phyloP scores from a whole-genome alignment of 306 rosid genomes.

The Cajanus cajan region DNA sequence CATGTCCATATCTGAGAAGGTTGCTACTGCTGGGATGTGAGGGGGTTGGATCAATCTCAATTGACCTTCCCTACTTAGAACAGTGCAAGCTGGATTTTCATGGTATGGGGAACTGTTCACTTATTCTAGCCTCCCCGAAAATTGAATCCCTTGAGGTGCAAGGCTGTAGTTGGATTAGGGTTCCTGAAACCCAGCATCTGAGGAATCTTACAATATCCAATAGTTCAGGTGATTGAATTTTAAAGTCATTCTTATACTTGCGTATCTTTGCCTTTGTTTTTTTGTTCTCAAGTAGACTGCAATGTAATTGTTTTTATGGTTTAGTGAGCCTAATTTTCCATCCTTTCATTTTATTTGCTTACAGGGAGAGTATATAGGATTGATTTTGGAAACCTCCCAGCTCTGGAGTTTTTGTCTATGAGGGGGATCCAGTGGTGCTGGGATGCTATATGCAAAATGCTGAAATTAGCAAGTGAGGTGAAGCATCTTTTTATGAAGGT shows the following conservation, averaged over 20 bases:
- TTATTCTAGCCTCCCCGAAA: conserved; percentile 61
- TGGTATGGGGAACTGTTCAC: conserved; percentile 74
- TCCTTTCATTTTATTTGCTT: conserved; percentile 16
- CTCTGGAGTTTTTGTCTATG: conserved; percentile 74
- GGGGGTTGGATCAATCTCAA: conserved; percentile 65
- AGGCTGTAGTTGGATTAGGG: conserved; percentile 96
- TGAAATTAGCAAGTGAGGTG: conserved; percentile 79
- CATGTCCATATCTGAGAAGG: conserved; percentile 69
- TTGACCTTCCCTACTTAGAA: conserved; percentile 61
- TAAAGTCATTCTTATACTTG: not conserved
- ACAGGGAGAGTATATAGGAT: conserved; percentile 88
- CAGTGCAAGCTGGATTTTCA: conserved; percentile 87
- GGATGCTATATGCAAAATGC: conserved; percentile 86
- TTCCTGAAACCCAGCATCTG: conserved; percentile 57
- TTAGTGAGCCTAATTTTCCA: not conserved
- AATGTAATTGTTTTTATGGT: not conserved
- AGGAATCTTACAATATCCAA: conserved; percentile 73
- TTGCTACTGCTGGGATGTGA: conserved; percentile 85
- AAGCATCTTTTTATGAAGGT: conserved; percentile 93
- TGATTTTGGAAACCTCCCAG: conserved; percentile 73
- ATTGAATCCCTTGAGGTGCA: conserved; percentile 87
- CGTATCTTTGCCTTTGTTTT: not conserved
- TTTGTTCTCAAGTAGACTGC: not conserved
- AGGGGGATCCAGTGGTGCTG: conserved; percentile 95
- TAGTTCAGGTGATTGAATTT: conserved; percentile 61